Base-by-base conservation (phyloP, 495 filamentous ascomycete genomes). In the Alectoria sarmentosa region DNA sequence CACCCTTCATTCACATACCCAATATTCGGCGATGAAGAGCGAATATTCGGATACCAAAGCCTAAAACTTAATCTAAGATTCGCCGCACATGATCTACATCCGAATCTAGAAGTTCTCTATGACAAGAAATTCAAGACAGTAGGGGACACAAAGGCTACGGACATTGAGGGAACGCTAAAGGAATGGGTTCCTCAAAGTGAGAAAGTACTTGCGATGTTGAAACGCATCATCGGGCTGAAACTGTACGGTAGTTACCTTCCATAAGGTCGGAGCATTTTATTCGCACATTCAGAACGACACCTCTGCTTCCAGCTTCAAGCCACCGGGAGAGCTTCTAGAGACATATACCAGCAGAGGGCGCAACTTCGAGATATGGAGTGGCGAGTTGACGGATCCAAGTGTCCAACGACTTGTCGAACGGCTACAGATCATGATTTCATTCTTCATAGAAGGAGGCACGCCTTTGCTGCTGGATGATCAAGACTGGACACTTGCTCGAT, bases 361-460 rank as follows among this genome's bases (percentile, higher is more conserved):
- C 36, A 72, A 74, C 7, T 88, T 84, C 70, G 84, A 88, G 71
- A 79, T 89, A 30, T 88, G 85, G 84, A 77, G 78, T 52, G 79
- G 82, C 8, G 81, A 77, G 44, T 75, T 89, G 42, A 75, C 75
- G 11, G 79, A 88, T 69, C 76, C 82, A 0, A 78, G 77, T 21
- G 83, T 92, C 38, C 80, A 79, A 65, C 77, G 83, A 67, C 72
- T 96, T 38, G 70, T 94, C 63, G 84, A 84, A 70, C 90, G 91
- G 56, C 84, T 92, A 57, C 90, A 96, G 73, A 84, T 96, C 44
- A 78, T 92, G 32, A 82, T 91, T n/a, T 86, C 88, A 11, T 79
- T 97, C 61, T 96, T 88, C 74, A 96, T 99, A 66, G 94, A 99
- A 75, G 94, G 90, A 30, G 95, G 91, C 39, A 86, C 84, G 17